Evolutionary conservation across 768 basidiomycete species (phyloP), one percentile per base, ranked within the genome.

Genomic region (Mycena haematopus): DNA sequence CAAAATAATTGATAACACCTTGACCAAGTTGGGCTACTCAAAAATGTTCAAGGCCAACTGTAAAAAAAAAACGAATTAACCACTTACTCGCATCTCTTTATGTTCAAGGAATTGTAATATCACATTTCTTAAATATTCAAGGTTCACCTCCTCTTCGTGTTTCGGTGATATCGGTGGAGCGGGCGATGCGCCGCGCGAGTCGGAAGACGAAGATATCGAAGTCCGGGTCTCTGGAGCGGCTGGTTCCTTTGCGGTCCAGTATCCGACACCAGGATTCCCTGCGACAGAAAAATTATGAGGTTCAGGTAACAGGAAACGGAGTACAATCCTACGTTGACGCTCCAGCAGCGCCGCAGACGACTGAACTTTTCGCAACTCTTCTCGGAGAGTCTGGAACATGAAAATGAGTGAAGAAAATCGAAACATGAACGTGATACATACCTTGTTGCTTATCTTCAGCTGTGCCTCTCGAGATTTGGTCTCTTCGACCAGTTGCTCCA

Each of bases 71-170:
- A 25, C 40, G n/a, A 21, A 8, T 15, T 36, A 27, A 45, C 25
- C 5, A 42, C 93, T 73, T 71, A 95, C 95, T 77, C 97, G 84
- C 95, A 98, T 98, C 75, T 99, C 95, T 73, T 96, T 95, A 77
- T 98, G 93, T 73, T 99, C 97, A 52, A 99, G 80, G 79, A 99
- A 99, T 74, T 99, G 97, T 49, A 99, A 75, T 59, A 99, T 94
- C 33, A 99, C 92, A 74, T 99, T 99, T 60, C 97, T 84, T 49
- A 99, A 76, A 75, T 99, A 99, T 77, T 99, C 97, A 9, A 96
- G 78, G 71, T 96, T 99, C 57, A 99, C 85, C 64, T 96, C 96
- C 71, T 96, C 96, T 46, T 98, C 95, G 13, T 84, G 85, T 57
- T 78, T 82, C 2, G 79, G 70, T 17, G 72, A 58, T 27, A 19